These are phyloP conservation scores for Thalassia testudinum DNA, from an alignment of 116 monocot genomes.

Conservation along the genomic window DNA sequence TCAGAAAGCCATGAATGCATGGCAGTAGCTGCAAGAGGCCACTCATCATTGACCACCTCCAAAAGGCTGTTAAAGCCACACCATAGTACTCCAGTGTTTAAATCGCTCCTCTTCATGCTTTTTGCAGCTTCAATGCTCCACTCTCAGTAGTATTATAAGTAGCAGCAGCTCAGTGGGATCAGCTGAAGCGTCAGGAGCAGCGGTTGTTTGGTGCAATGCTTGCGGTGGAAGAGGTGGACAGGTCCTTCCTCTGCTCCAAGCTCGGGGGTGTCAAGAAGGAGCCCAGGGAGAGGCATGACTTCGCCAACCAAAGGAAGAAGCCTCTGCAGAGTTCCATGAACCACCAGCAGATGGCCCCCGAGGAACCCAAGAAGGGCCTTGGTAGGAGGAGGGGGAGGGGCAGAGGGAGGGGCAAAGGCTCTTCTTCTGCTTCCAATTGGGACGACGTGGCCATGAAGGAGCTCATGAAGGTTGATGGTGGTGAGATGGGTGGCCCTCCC, in stretches of 20 bases:
- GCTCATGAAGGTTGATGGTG: neutral
- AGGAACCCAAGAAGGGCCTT: constrained; percentile 21
- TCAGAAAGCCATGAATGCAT: too few relatives aligned
- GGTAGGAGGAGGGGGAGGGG: constrained; percentile 29
- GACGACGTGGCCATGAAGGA: constrained; percentile 4
- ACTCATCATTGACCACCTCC: too few relatives aligned
- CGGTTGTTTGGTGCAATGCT: constrained; percentile 19
- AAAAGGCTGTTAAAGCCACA: too few relatives aligned
- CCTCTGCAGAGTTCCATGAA: constrained; percentile 29
- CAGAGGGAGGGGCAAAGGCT: neutral
- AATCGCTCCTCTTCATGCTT: too few relatives aligned
- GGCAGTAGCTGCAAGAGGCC: too few relatives aligned
- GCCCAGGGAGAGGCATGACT: constrained; percentile 17
- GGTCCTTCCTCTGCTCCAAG: constrained; percentile 1
- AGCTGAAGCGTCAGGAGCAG: too few relatives aligned
- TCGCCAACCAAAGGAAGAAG: constrained; percentile 16
- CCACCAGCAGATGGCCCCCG: constrained; percentile 24
- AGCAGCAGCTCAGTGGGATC: too few relatives aligned
- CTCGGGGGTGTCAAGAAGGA: neutral
- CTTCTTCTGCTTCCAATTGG: neutral
- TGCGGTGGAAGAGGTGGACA: constrained; percentile 20
- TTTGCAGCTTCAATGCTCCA: too few relatives aligned
- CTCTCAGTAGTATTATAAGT: too few relatives aligned
- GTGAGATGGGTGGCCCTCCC: constrained; percentile 15
- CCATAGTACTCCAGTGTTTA: too few relatives aligned